Base-by-base conservation (phyloP, 2,329 filamentous ascomycete genomes). In the Epicoccum sorghinum region DNA sequence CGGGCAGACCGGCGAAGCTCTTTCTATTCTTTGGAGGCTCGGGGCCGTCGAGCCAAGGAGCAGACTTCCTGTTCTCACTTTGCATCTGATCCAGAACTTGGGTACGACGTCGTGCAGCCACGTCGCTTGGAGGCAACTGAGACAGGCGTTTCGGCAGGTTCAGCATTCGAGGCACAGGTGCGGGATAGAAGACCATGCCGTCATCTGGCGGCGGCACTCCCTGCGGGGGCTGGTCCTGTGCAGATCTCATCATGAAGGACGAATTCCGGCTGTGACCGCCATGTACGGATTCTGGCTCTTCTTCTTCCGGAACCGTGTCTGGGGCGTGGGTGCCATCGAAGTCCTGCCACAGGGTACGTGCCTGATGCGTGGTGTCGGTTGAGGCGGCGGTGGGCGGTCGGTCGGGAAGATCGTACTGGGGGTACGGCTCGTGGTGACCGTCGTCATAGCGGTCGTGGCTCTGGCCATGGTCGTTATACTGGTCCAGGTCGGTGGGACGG, bases 171-270 rank as follows among this genome's bases (percentile, higher is more conserved):
- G 95, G 95, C 3, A 99, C 95, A 1, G 91, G 93, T 3, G 95
- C 95, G 12, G 95, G 95, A 72, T 99, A 99, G 75, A 89, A 98
- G 8, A 96, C 86, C 90, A 98, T 96, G 64, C 87, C 81, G 61
- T 93, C 86, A 4, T 86, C 88, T 1, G 88, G 88, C 24, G 82
- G 79, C 1, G 85, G 85, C 5, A 60, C 62, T 10, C 58, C 69
- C 24, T 64, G 58, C 0, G 60, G 56, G 4, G 61, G 61, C 4
- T 58, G 52, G 23, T 67, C 57, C 29, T 65, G 59, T 7, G 65
- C 48, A 3, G 62, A 42, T 30, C 67, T 87, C 81, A 66, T 85
- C 76, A 70, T 86, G 7, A 48, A 49, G 9, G 71, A 71, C 36
- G 71, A 72, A 13, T 69, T 58, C 4, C 68, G 62, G 47, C 62